Evolutionary conservation across 2,329 filamentous ascomycete genomes (phyloP).

Genomic region (Pseudocercospora musae): DNA sequence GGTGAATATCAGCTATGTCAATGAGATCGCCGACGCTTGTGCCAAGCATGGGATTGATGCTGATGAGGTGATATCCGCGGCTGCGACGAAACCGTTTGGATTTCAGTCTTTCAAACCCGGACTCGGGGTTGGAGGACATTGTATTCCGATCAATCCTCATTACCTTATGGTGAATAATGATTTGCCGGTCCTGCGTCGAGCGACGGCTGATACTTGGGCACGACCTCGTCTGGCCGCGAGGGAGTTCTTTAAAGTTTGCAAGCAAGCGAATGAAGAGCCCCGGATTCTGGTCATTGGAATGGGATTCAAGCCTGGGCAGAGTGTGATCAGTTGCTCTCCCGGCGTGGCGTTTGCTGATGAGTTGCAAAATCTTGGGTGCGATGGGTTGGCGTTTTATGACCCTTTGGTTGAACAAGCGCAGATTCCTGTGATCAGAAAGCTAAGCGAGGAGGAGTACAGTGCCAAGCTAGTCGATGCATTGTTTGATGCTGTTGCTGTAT

Average conservation of each 20-base stretch:
- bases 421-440: slow-evolving; percentile 18
- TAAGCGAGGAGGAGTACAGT: slow-evolving; percentile 13
- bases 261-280: not conserved
- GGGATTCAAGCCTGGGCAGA: slow-evolving; percentile 24
- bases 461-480: slow-evolving; percentile 10
- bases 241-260: slow-evolving; percentile 1
- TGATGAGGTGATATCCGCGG: slow-evolving; percentile 51
- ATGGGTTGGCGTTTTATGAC: slow-evolving; percentile 20
- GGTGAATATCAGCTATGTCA: slow-evolving; percentile 54
- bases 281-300: slow-evolving; percentile 21
- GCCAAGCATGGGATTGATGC: slow-evolving; percentile 46
- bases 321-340: slow-evolving; percentile 20
- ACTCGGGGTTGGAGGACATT: slow-evolving; percentile 55
- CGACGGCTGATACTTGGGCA: slow-evolving; percentile 43
- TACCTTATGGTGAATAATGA: slow-evolving; percentile 33
- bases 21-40: slow-evolving; percentile 57
- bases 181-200: not conserved
- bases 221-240: slow-evolving; percentile 34
- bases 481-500: slow-evolving; percentile 22
- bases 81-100: slow-evolving; percentile 49
- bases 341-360: slow-evolving; percentile 18
- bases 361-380: slow-evolving; percentile 14
- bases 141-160: slow-evolving; percentile 56
- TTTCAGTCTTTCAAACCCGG: slow-evolving; percentile 50
- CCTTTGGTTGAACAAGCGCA: slow-evolving; percentile 19